Base-by-base conservation (phyloP, 2,329 filamentous ascomycete species). In the Diplodia corticola region DNA sequence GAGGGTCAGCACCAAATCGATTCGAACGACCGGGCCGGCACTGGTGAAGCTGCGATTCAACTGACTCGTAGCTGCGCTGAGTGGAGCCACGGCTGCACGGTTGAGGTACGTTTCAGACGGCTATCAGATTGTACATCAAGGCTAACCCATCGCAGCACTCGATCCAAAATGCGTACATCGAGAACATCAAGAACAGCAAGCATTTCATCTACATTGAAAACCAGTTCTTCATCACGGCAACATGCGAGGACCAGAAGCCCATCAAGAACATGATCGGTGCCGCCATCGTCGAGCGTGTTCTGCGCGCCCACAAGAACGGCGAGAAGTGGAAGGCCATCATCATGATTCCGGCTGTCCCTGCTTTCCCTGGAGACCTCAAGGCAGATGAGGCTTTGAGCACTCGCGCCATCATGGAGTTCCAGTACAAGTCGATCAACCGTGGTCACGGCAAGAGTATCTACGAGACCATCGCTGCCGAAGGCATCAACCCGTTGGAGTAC, bases 181-280 rank as follows among this genome's bases (percentile, higher is more conserved):
- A 90, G 50, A 84, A 88, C 30, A 93, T 93, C 71, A 81, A 80
- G 44, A 87, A 88, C 57, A 89, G 89, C 20, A 80, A 88, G 73
- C 88, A 92, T 74, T 93, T 90, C 73, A 79, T 93, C 67, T 93
- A 93, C 76, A 92, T 93, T 40, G 90, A 93, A 75, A 93, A 93
- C 72, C 88, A 92, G 82, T 95, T 95, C 81, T 95, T 95, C 82
- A 95, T 95, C 78, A 95, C 91, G 0, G 90, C 91, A 2, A 93
- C 91, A 1, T 83, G 82, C 55, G 84, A 90, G 64, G 80, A 87
- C 66, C 91, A 93, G 74, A 84, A 84, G 68, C 90, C 91, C 0
- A 86, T 96, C 53, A 84, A 84, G 72, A 95, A 96, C 79, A 88
- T 89, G 75, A 89, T 96, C 68, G 91, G 91, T 53, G 87, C 86